Evolutionary conservation across 805 yeast genomes (phyloP).

Genomic region (Schizosaccharomyces japonicus): DNA sequence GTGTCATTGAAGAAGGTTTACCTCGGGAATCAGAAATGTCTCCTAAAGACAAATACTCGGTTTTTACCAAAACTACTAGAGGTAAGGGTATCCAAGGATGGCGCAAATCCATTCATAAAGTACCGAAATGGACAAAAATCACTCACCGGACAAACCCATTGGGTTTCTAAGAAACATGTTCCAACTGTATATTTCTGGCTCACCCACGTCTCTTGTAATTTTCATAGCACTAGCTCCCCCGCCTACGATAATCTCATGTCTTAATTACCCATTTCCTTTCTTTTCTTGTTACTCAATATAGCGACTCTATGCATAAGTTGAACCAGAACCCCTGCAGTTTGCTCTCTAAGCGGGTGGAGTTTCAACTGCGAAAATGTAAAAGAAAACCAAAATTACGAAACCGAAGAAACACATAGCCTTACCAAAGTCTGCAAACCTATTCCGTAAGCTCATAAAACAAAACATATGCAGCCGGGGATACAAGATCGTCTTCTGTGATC

Average conservation of each 20-base stretch:
- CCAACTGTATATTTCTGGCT: background rate
- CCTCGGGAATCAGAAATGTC: slow-evolving; percentile 69
- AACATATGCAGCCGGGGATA: slow-evolving; percentile 60
- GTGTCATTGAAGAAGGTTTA: slow-evolving; percentile 18
- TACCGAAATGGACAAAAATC: slow-evolving; percentile 12
- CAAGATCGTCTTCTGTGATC: slow-evolving; percentile 33
- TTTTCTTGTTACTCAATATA: no score
- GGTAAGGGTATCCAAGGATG: slow-evolving; percentile 22
- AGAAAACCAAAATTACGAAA: no score
- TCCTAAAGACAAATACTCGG: slow-evolving; percentile 65
- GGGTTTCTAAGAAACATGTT: background rate
- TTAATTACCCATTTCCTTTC: no score
- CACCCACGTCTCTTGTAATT: no score
- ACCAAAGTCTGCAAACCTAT: no score
- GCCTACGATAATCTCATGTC: no score
- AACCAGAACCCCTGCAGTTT: no score
- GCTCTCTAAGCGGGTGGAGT: no score
- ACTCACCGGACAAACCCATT: slow-evolving; percentile 7
- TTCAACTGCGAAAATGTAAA: no score
- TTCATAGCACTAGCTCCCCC: no score
- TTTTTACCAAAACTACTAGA: slow-evolving; percentile 47
- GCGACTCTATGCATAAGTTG: no score
- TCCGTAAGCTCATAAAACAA: slow-evolving; percentile 51
- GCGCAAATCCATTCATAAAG: slow-evolving; percentile 56
- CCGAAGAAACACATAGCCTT: no score